Percentiles rank a stretch among this genome's conserved stretches.
These are phyloP conservation scores for Exsudoporus frostii DNA, from an alignment of 768 basidiomycete species.

Conservation along the genomic window DNA sequence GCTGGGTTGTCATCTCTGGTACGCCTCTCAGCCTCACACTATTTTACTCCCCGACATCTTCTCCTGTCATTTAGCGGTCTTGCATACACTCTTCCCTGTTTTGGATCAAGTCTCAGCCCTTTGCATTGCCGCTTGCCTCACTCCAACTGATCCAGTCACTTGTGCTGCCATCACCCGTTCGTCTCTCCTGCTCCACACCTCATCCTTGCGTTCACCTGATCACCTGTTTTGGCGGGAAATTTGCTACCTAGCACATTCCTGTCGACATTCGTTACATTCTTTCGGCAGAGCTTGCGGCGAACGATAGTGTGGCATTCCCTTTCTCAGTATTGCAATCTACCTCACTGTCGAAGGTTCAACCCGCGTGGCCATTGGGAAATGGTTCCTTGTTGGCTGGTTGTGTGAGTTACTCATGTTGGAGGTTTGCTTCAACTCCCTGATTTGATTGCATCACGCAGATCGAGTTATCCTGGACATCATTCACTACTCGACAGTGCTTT, in stretches of 20 bases:
- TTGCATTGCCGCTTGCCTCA: constrained; percentile 85
- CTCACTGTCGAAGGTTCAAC: constrained; percentile 67
- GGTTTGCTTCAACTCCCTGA: not conserved
- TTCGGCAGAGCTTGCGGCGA: constrained; percentile 88
- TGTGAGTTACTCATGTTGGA: constrained; percentile 35
- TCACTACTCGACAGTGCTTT: not conserved
- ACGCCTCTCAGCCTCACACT: constrained; percentile 15
- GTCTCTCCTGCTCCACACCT: constrained; percentile 12
- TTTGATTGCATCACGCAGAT: constrained; percentile 42
- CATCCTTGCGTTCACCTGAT: not conserved
- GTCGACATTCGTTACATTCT: constrained; percentile 74
- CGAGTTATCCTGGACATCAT: constrained; percentile 72
- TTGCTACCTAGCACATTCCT: constrained; percentile 68
- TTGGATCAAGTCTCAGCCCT: constrained; percentile 73
- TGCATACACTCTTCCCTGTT: constrained; percentile 68
- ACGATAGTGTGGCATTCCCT: constrained; percentile 95
- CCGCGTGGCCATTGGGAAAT: constrained; percentile 68
- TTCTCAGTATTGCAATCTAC: constrained; percentile 83
- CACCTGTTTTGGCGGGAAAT: constrained; percentile 57
- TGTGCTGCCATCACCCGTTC: constrained; percentile 77
- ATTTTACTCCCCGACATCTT: not conserved
- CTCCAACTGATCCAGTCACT: constrained; percentile 93
- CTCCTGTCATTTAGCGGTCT: constrained; percentile 46
- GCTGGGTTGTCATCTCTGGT: constrained; percentile 79
- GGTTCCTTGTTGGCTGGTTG: constrained; percentile 84